These are phyloP conservation scores for Polymyxa betae DNA, from an alignment of 208 protist genomes.

Conservation along the genomic window DNA sequence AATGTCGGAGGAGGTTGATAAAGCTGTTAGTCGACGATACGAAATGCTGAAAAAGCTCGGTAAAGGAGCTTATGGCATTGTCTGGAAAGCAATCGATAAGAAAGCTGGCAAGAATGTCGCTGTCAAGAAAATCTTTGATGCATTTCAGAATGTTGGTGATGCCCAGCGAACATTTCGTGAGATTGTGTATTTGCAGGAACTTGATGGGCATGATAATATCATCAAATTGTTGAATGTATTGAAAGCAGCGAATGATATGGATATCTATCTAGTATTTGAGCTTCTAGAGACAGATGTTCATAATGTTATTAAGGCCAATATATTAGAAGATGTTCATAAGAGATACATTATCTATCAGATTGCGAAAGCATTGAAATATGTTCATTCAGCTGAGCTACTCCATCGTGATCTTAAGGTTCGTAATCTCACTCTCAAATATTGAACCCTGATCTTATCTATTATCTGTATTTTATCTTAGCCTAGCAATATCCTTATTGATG, in stretches of 20 bases:
- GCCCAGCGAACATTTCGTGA: constrained; percentile 80
- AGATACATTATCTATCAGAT: constrained; percentile 78
- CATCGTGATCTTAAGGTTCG: constrained; percentile 88
- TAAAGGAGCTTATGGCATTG: constrained; percentile 75
- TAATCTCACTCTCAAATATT: not conserved
- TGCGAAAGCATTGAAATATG: constrained; percentile 71
- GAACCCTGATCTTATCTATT: not conserved
- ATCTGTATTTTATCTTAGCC: constrained; percentile 69
- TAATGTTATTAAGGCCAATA: constrained; percentile 77
- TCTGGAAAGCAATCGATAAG: constrained; percentile 73
- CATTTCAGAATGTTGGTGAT: constrained; percentile 78
- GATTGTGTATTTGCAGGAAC: constrained; percentile 75
- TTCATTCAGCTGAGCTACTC: constrained; percentile 73
- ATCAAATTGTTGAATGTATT: constrained; percentile 76
- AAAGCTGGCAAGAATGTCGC: constrained; percentile 67
- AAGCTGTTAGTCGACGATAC: constrained; percentile 70
- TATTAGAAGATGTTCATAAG: constrained; percentile 76
- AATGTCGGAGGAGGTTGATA: constrained; percentile 72
- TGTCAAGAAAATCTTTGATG: constrained; percentile 81
- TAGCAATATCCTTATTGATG: constrained; percentile 92
- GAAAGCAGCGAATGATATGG: constrained; percentile 77
- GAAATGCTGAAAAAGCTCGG: constrained; percentile 70
- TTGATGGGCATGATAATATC: constrained; percentile 74
- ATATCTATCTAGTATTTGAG: constrained; percentile 82
- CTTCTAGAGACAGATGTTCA: constrained; percentile 79